Base-by-base conservation (phyloP, 139 green algal species). In the Chlorella sp. region DNA sequence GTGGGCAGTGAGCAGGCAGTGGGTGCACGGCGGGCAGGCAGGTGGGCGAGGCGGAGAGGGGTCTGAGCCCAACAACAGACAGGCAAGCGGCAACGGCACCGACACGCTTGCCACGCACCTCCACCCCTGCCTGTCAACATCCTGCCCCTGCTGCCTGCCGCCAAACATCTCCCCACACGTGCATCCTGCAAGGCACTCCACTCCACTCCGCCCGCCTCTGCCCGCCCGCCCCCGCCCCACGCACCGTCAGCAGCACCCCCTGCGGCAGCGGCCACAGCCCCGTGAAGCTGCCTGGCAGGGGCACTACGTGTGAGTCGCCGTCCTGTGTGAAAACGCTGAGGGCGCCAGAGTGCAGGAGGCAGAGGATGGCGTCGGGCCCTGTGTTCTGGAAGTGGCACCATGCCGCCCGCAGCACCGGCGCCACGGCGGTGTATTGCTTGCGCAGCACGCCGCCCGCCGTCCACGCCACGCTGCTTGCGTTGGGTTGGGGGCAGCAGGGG, bases 191-290 rank as follows among this genome's bases (percentile, higher is more conserved):
- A 5, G 48, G 48, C 48, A 57, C 48, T 9, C 48, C 48, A 9
- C 37, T 48, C n/a, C 73, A n/a, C n/a, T n/a, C n/a, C n/a, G n/a
- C n/a, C n/a, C n/a, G n/a, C n/a, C n/a, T n/a, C n/a, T n/a, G n/a
- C 34, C 15, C 75, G 0, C 16, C 37, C n/a, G 0, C 76, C 36
- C 36, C 37, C 12, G 7, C 77, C 40, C 36, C 40, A 21, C 91
- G 36, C 85, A 96, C 95, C 89, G 85, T 90, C 15, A 97, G 92
- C 68, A 97, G 87, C 26, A 96, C n/a, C 5, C 93, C 95, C 66
- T 87, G 77, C 0, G 89, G 90, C 73, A 95, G 86, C 7, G 95
- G 91, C 89, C 91, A 94, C 34, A 95, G 57, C 21, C 68, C 66
- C 30, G 90, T 87, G 26, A 94, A 91, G 3, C 78, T 60, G 32